Evolutionary conservation across 2,329 filamentous ascomycete species (phyloP), one percentile per base, ranked within the genome.

Genomic region (Venturia carpophila): DNA sequence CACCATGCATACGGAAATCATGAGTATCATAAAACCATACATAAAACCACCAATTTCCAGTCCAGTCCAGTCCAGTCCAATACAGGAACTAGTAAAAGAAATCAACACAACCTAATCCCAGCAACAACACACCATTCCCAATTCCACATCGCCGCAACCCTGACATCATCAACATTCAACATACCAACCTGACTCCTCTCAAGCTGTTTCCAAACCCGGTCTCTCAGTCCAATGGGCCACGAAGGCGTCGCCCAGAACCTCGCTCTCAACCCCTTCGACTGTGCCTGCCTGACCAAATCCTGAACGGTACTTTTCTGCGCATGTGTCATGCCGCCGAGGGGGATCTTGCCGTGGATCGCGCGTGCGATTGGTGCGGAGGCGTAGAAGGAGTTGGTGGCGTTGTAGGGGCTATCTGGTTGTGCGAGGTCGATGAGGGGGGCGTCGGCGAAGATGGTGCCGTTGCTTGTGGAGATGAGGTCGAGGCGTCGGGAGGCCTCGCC

Each of bases 311-410:
- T 69, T 61, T 82, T 71, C 68, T 85, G 82, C 2, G 68, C 64
- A 1, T 71, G 65, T 0, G 76, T 80, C 1, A 89, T 71, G 2
- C 74, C 75, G 3, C 79, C 80, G 71, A 71, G 78, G 76, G 73
- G 79, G 55, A 79, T 74, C 61, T 72, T 73, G 2, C 85, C 87
- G 24, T 34, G 27, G 17, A 90, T 77, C 0, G 80, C 73, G 3
- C 73, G 70, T n/a, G 73, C 74, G 70, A 90, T 87, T 15, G 83
- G 80, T 2, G 81, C 79, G 60, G 83, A 87, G 21, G 87, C 85
- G 72, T 89, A 90, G 74, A 85, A 87, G 3, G 85, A 87, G 73
- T 88, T 90, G 24, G 76, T 75, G 1, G 70, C 66, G 70, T 80
- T 79, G 74, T 82, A 87, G 0, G 73, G 73, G 43, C 63, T 37